Conservation (phyloP, 2,329 filamentous ascomycete genomes). For the Cladophialophora carrionii region DNA sequence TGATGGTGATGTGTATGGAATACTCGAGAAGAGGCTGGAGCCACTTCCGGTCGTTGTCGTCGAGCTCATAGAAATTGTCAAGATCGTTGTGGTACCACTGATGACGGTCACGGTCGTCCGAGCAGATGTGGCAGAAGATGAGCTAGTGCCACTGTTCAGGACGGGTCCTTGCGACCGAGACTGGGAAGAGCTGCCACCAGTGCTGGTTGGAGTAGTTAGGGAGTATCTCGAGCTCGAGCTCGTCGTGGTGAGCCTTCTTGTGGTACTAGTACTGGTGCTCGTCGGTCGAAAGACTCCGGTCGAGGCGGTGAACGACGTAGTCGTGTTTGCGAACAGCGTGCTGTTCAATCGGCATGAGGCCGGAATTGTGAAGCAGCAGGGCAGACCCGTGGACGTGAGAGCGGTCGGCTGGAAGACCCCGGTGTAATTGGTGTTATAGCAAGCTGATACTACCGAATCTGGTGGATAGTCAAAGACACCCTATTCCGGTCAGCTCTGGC, state of each 20-base stretch:
- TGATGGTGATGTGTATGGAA: constrained; percentile 16
- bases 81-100: constrained; percentile 20
- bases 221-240: constrained; percentile 17
- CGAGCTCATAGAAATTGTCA: constrained; percentile 13
- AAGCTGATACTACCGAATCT: constrained; percentile 15
- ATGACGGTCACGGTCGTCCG: constrained; percentile 15
- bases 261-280: constrained; percentile 9
- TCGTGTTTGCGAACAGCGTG: constrained; percentile 14
- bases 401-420: constrained; percentile 27
- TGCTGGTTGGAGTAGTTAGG: constrained; percentile 19
- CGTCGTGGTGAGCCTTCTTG: constrained; percentile 11
- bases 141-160: constrained; percentile 15
- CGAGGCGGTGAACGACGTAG: constrained; percentile 26
- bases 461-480: constrained; percentile 33
- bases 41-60: constrained; percentile 16
- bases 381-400: constrained; percentile 24
- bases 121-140: background rate
- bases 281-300: constrained; percentile 34
- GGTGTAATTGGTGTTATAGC: constrained; percentile 33
- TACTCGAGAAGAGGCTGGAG: constrained; percentile 9
- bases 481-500: constrained; percentile 10
- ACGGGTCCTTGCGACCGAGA: constrained; percentile 10
- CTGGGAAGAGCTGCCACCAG: constrained; percentile 6
- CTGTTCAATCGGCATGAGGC: constrained; percentile 28
- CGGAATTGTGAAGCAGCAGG: constrained; percentile 34